Conservation (phyloP, 1,284 basidiomycete species). For the Meira miltonrushii region DNA sequence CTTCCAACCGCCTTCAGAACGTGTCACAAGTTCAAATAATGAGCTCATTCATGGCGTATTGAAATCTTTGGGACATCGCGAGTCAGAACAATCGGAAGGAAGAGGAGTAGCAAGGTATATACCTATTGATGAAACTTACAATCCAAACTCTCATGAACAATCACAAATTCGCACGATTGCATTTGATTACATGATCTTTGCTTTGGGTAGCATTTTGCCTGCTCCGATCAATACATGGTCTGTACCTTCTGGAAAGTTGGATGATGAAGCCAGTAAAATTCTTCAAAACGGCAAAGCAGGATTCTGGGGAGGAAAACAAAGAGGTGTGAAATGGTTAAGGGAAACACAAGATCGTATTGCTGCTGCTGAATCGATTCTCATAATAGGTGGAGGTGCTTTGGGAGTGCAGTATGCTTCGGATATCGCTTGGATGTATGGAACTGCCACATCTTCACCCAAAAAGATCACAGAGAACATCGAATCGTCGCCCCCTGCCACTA, state of each 20-base stretch:
- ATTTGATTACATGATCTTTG: constrained; percentile 31
- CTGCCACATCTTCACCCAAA: background rate
- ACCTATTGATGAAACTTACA: background rate
- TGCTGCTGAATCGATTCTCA: constrained; percentile 17
- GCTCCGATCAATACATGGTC: constrained; percentile 30
- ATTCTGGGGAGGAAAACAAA: constrained; percentile 9
- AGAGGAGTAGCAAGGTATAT: constrained; percentile 12
- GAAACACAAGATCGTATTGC: constrained; percentile 22
- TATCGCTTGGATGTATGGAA: constrained; percentile 25
- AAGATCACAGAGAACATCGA: background rate
- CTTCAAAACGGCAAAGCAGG: background rate
- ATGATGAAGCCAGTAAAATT: background rate
- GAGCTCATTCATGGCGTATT: constrained; percentile 20
- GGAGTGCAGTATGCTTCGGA: constrained; percentile 25
- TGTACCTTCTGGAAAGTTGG: background rate
- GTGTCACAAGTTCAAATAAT: constrained; percentile 4
- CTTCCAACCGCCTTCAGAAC: constrained; percentile 36
- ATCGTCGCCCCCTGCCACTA: background rate
- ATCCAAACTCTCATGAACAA: background rate
- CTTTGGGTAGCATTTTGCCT: constrained; percentile 24
- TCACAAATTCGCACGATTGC: background rate
- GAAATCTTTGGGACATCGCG: constrained; percentile 6
- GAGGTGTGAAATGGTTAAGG: constrained; percentile 23
- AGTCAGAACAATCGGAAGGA: background rate
- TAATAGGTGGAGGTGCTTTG: constrained; percentile 23